Evolutionary conservation across 179 eudicot species (phyloP).

Genomic region (Patellifolia procumbens): DNA sequence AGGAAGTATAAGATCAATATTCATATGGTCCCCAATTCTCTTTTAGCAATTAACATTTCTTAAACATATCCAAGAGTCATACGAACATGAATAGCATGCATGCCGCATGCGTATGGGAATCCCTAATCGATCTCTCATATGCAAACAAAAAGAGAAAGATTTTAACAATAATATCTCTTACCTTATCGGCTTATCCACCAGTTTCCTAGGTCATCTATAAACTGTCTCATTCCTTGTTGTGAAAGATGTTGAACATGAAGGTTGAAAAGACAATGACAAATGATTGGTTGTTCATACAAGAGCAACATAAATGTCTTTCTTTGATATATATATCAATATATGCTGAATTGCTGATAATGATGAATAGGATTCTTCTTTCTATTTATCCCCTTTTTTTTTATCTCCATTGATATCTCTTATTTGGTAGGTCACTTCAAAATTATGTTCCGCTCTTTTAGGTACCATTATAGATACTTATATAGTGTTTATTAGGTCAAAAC

Average conservation of each 20-base stretch:
- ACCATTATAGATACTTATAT: no score
- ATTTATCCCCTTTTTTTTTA: neutral
- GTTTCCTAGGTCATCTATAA: slow-evolving; percentile 13
- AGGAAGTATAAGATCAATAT: neutral
- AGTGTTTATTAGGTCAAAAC: no score
- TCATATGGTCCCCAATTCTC: neutral
- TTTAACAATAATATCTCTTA: slow-evolving; percentile 25
- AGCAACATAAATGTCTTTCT: no score
- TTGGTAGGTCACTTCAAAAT: no score
- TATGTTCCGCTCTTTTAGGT: no score
- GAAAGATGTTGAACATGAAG: slow-evolving; percentile 17
- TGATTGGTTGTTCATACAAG: slow-evolving; percentile 8
- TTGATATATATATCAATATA: no score
- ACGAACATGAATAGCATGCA: neutral
- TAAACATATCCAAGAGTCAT: neutral
- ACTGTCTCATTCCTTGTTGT: slow-evolving; percentile 15
- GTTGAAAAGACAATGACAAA: slow-evolving; percentile 15
- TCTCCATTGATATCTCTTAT: no score
- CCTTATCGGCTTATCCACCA: slow-evolving; percentile 21
- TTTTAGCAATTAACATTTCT: neutral
- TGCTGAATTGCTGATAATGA: no score
- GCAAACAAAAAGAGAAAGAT: neutral
- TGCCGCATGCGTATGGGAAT: neutral
- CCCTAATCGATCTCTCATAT: slow-evolving; percentile 1
- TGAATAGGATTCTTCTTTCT: no score